These are phyloP conservation scores for Juglanconis sp. DNA, from an alignment of 2,329 filamentous ascomycete genomes.

Conservation along the genomic window DNA sequence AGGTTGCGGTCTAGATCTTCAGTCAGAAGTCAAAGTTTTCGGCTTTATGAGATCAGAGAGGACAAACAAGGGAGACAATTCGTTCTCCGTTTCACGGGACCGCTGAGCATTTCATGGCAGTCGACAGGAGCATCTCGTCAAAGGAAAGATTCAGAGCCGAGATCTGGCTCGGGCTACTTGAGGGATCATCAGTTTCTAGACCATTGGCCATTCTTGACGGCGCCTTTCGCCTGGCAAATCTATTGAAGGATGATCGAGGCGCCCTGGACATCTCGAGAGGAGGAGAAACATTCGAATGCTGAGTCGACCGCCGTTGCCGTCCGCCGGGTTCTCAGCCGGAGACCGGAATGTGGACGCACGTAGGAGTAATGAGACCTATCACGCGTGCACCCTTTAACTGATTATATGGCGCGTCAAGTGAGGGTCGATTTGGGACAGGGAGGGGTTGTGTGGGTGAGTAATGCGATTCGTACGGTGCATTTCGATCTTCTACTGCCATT, in stretches of 20 bases:
- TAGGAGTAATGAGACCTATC: background rate
- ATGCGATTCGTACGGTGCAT: background rate
- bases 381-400: conserved; percentile 16
- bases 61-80: conserved; percentile 6
- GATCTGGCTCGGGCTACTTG: conserved; percentile 5
- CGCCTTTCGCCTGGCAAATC: conserved; percentile 1
- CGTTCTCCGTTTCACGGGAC: background rate
- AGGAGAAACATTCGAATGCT: conserved; percentile 10
- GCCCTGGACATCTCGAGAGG: background rate
- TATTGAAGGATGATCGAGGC: background rate
- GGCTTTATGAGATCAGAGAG: conserved; percentile 2
- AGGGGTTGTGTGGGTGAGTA: background rate
- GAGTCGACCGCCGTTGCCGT: background rate
- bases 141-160: background rate
- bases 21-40: conserved; percentile 4
- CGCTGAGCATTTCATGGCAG: background rate
- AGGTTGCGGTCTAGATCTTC: conserved; percentile 2
- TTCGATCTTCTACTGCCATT: conserved; percentile 4
- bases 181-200: conserved; percentile 9
- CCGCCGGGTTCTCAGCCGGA: background rate
- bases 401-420: background rate
- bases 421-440: background rate
- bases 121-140: background rate
- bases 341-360: conserved; percentile 12
- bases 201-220: background rate